Evolutionary conservation across 2,329 filamentous ascomycete species (phyloP).

Genomic region (Xylaria hypoxylon): DNA sequence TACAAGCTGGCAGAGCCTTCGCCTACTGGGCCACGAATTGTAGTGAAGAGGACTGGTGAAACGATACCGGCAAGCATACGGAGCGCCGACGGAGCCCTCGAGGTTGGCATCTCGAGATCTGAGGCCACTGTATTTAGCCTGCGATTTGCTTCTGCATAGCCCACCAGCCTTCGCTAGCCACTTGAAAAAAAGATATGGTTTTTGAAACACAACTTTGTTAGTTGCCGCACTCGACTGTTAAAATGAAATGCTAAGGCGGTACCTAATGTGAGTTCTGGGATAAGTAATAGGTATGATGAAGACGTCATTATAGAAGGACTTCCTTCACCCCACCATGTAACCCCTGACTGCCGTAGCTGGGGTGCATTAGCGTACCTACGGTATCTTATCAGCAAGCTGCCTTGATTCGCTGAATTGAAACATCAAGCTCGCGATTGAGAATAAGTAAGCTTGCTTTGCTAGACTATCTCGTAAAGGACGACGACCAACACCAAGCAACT

Average conservation of each 20-base stretch:
- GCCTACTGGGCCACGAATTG: slow-evolving; percentile 63
- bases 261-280: too few relatives aligned
- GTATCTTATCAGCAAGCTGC: slow-evolving; percentile 31
- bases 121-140: slow-evolving; percentile 58
- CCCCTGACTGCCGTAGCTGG: slow-evolving; percentile 9
- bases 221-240: background rate
- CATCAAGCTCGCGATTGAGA: background rate
- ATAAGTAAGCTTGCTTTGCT: background rate
- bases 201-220: background rate
- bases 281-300: background rate
- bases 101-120: slow-evolving; percentile 59
- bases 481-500: background rate
- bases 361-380: slow-evolving; percentile 7
- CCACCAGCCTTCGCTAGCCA: slow-evolving; percentile 5
- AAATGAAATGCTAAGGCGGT: background rate
- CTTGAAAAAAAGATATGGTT: background rate
- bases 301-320: slow-evolving; percentile 19
- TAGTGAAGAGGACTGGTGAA: slow-evolving; percentile 65
- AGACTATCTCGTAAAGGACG: background rate
- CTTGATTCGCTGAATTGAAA: background rate
- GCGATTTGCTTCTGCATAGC: slow-evolving; percentile 46
- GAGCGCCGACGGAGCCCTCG: slow-evolving; percentile 54
- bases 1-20: slow-evolving; percentile 62
- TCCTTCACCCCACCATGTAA: background rate
- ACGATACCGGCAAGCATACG: slow-evolving; percentile 56